These are phyloP conservation scores for Pueraria montana DNA, from an alignment of 306 rosid species.

Conservation along the genomic window DNA sequence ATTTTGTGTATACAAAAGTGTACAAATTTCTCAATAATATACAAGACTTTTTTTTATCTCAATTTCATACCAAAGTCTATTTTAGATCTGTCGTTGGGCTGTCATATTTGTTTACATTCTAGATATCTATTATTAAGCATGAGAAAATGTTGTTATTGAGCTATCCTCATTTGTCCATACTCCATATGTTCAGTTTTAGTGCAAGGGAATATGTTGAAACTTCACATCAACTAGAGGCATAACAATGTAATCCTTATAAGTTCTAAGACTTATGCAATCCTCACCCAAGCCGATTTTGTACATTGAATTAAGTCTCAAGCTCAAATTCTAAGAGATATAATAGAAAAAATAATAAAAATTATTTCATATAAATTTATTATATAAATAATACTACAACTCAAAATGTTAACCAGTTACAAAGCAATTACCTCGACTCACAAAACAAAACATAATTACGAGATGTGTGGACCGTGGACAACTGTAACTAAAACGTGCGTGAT, in stretches of 20 bases:
- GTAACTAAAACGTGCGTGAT: neutral
- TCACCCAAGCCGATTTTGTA: neutral
- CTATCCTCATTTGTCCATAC: neutral
- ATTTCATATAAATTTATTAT: neutral
- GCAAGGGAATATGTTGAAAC: too few species aligned
- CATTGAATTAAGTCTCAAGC: neutral
- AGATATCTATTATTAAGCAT: neutral
- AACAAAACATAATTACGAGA: neutral
- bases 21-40: neutral
- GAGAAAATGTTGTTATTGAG: too few species aligned
- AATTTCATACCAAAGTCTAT: neutral
- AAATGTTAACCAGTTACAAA: neutral
- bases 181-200: neutral
- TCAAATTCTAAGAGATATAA: too few species aligned
- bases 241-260: neutral
- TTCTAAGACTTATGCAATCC: neutral
- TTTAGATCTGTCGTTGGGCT: neutral
- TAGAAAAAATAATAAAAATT: too few species aligned
- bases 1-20: neutral
- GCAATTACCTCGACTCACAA: neutral
- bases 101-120: neutral
- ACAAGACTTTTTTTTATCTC: neutral
- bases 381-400: neutral
- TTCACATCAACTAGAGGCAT: too few species aligned
- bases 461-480: neutral